Base-by-base conservation (phyloP, 1,139 yeast genomes). In the Pichia terricola region DNA sequence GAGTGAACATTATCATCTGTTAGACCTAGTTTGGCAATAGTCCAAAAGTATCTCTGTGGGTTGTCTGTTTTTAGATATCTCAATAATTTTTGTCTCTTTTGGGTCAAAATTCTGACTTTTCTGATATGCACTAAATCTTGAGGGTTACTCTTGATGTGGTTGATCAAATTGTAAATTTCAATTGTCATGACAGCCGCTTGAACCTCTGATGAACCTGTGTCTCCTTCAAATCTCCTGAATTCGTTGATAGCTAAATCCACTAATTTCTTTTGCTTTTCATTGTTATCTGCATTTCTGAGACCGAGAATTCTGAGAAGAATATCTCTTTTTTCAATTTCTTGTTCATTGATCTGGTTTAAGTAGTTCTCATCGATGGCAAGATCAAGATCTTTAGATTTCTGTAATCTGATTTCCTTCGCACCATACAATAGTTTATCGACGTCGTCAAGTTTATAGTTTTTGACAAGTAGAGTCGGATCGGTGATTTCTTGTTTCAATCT, bases 151-250 rank as follows among this genome's bases (percentile, higher is more conserved):
- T 79, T 79, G 47, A 85, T 73, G 59, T 89, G 96, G 39, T 76
- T 74, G 69, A 85, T 86, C 47, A 86, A 70, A 54, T 77, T 81
- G 52, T 83, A 87, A 53, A 91, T 86, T 57, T 77, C 77, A 45
- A 86, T 81, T 1, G 97, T 87, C 66, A 81, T 67, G 31, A 86
- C 75, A 2, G 96, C 97, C 1, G 97, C 96, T 63, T 89, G 96
- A 30, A 88, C 96, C 65, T 89, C 97, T 41, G 95, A 79, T 0
- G 95, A 85, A 1, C 95, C 96, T 0, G 96, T 86, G 61, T 91
- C 97, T 42, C 95, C 96, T 41, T 81, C 87, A 51, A 75, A 73
- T 58, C 96, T 74, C 53, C 77, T 79, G 62, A 91, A 88, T 64
- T 88, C 96, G 53, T 74, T 67, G 44, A 78, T 73, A 1, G 96